Percentiles rank a stretch among this genome's conserved stretches.
phyloP scores from a whole-genome alignment of 106 monocot genomes.

The Amphibolis antarctica region DNA sequence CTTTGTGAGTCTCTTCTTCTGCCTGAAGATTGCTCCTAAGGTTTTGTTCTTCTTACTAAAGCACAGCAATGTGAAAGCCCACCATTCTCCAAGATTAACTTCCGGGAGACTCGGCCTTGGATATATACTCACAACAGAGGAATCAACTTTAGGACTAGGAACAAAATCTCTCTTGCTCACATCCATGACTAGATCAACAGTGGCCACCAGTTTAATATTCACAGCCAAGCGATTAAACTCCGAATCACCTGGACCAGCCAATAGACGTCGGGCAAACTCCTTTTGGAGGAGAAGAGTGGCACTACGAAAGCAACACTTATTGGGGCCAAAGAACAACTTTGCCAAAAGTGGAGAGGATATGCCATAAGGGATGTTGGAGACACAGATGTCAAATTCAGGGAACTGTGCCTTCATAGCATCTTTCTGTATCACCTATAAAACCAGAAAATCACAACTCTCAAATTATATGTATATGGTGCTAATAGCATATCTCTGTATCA shows the following conservation, averaged over 20 bases:
- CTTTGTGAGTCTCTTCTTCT: constrained; percentile 55
- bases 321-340: constrained; percentile 46
- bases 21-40: constrained; percentile 79
- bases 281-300: constrained; percentile 79
- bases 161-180: constrained; percentile 80
- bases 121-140: constrained; percentile 50
- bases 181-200: constrained; percentile 48
- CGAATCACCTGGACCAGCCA: constrained; percentile 57
- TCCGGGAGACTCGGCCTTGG: constrained; percentile 25
- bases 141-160: constrained; percentile 76
- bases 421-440: constrained; percentile 42
- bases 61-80: constrained; percentile 57
- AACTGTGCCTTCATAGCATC: constrained; percentile 58
- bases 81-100: constrained; percentile 70
- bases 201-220: constrained; percentile 59
- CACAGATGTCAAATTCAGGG: constrained; percentile 60
- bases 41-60: constrained; percentile 83
- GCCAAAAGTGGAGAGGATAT: constrained; percentile 83
- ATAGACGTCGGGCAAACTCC: constrained; percentile 66
- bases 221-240: constrained; percentile 68
- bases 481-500: too few relatives aligned
- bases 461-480: too few relatives aligned
- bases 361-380: constrained; percentile 85
- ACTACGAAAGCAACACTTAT: constrained; percentile 32
- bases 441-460: neutral